Base-by-base conservation (phyloP, 2,329 filamentous ascomycete genomes). In the Curvularia spicifera region DNA sequence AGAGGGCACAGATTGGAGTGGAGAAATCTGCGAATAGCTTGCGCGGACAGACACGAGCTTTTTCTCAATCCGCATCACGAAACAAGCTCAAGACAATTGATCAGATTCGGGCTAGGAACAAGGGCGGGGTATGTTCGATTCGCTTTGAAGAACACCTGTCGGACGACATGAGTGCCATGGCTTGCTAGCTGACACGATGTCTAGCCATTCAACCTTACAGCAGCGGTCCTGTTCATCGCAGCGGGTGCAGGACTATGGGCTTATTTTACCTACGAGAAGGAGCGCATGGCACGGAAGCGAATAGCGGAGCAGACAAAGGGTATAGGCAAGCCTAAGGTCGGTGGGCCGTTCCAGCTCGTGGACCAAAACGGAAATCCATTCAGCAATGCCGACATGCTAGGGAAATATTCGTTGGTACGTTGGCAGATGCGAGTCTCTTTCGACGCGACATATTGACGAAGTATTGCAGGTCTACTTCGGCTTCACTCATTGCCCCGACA, bases 401-500 rank as follows among this genome's bases (percentile, higher is more conserved):
- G 95, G 53, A 91, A 90, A 78, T 95, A 97, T 80, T 85, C 86
- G 54, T 78, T 96, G 79, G 90, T 91, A 78, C 53, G 86, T 81
- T 12, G 29, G 22, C 24, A 28, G 33, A 9, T 3, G 6, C 18
- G 13, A 6, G 7, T 3, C 6, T 15, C 47, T 43, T 24, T 3
- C 3, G 12, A 20, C 13, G n/a, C 15, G 6, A 18, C 22, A 47
- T 4, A 43, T 55, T 70, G 28, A 67, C 56, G 33, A 12, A 12
- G 9, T 40, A 20, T 6, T 40, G 12, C 65, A 95, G 91, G 88
- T 98, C 37, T 99, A 99, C 81, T 99, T 99, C 76, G 95, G 95
- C 71, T 99, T 99, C 84, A 94, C 92, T 8, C 93, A 97, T 78
- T 99, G 95, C 77, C 95, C 95, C 24, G 95, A 99, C 76, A 99